Conservation (phyloP, 192 early-diverging fungal species). For the Dissophora globulifera region DNA sequence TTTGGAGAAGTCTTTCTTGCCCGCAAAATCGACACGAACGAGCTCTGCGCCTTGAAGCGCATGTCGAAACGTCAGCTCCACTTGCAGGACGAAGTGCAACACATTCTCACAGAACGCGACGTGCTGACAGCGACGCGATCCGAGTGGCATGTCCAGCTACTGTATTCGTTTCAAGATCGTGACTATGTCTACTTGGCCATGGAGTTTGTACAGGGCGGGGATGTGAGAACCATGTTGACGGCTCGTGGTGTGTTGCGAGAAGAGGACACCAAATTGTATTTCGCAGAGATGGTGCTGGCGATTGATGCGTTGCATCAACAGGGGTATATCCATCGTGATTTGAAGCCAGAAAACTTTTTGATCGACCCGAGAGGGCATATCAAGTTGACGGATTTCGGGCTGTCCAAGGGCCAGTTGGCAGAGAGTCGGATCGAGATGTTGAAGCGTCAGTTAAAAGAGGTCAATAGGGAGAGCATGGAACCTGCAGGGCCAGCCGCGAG, state of each 20-base stretch:
- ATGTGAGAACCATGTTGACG: constrained; percentile 76
- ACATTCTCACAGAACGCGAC: constrained; percentile 82
- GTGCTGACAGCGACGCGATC: constrained; percentile 69
- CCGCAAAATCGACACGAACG: constrained; percentile 78
- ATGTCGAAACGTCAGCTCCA: constrained; percentile 80
- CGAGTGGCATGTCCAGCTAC: constrained; percentile 79
- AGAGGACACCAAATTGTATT: constrained; percentile 78
- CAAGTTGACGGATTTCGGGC: constrained; percentile 88
- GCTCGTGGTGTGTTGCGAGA: constrained; percentile 71
- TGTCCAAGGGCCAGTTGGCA: constrained; percentile 79
- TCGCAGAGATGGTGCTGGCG: constrained; percentile 84
- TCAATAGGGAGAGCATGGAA: constrained; percentile 65
- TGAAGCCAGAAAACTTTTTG: constrained; percentile 84
- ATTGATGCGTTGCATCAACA: constrained; percentile 82
- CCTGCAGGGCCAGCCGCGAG: constrained; percentile 14
- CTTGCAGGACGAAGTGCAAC: constrained; percentile 74
- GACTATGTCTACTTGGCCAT: constrained; percentile 81
- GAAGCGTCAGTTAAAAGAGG: constrained; percentile 61
- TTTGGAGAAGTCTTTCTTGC: constrained; percentile 87
- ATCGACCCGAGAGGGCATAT: constrained; percentile 80
- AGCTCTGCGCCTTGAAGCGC: constrained; percentile 85
- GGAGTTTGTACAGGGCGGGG: constrained; percentile 82
- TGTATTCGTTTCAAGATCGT: constrained; percentile 80
- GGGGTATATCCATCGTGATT: constrained; percentile 90
- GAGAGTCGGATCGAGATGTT: constrained; percentile 56